phyloP scores from a whole-genome alignment of 306 rosid genomes.

The Arachis hypogaea region DNA sequence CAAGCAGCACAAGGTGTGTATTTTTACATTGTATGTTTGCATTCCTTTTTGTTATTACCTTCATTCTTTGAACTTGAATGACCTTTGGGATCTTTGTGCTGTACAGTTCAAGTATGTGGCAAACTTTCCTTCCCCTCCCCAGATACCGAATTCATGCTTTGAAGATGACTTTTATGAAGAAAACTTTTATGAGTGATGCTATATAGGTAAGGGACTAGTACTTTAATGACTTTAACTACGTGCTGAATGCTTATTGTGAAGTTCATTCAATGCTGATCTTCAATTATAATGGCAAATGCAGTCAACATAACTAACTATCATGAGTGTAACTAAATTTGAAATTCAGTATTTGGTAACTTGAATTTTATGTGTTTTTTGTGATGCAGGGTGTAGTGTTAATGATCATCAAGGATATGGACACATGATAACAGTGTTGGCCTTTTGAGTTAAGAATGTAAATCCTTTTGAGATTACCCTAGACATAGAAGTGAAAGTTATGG shows the following conservation, averaged over 20 bases:
- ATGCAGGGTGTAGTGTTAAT: not conserved
- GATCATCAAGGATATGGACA: not conserved
- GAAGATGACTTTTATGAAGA: slow-evolving; percentile 5
- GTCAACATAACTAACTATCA: not conserved
- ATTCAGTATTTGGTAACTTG: not conserved
- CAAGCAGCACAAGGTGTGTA: slow-evolving; percentile 68
- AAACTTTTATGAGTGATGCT: not conserved
- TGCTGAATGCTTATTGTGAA: not conserved
- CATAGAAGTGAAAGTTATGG: not conserved
- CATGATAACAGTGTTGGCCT: not conserved
- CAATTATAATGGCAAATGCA: not conserved
- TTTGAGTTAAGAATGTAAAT: not conserved
- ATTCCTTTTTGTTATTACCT: not conserved
- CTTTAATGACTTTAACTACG: not conserved
- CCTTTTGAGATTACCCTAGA: not conserved
- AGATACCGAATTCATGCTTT: slow-evolving; percentile 56
- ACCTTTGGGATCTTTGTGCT: not conserved
- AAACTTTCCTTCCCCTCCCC: slow-evolving; percentile 62
- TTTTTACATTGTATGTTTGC: not conserved
- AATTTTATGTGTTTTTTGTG: not conserved
- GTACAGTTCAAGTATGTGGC: slow-evolving; percentile 76
- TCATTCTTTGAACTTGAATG: not conserved
- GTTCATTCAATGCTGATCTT: slow-evolving; percentile 3
- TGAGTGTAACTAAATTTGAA: not conserved
- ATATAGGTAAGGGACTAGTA: not conserved